Evolutionary conservation across 2,329 filamentous ascomycete genomes (phyloP), one percentile per base, ranked within the genome.

Genomic region (Clarireedia homoeocarpa): DNA sequence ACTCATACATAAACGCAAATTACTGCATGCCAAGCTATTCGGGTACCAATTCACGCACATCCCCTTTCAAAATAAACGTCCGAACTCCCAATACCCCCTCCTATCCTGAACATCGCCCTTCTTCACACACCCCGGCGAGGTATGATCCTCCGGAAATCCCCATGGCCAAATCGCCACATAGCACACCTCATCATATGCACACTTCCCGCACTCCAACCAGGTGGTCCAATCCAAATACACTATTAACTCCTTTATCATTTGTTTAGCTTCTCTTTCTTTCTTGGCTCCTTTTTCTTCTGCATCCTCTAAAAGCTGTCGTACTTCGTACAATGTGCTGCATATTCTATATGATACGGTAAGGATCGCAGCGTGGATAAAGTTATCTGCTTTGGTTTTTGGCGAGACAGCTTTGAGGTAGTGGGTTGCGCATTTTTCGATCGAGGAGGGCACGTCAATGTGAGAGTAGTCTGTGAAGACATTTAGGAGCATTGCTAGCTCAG

Each of bases 101-200:
- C 48, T 15, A 23, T 39, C 10, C n/a, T 39, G 5, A n/a, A 48
- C 10, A 15, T 47, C 48, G 15, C 23, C 42, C n/a, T 30, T 53
- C 14, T 71, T 67, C 50, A 65, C 64, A 56, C 78, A 81, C 30
- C 65, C 64, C 5, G 79, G 79, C 50, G 69, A 66, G 38, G 71
- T 73, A 61, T 82, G 79, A 62, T 86, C 82, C 26, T 80, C 73
- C 0, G 70, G 64, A 0, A 69, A 72, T 0, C 83, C 83, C 64
- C 76, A 72, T 0, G 82, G 83, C 82, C 82, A 86, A 63, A 86
- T 83, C 1, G 82, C 81, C 10, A 85, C 72, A 38, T 81, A 75
- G 58, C 82, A 82, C 4, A 83, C 67, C 66, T 86, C 76, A 49
- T 80, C 74, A 7, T 72, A 71, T 0, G 63, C 66, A 62, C 83